Percentiles rank a stretch among this genome's conserved stretches.
These are phyloP conservation scores for Glycine soja DNA, from an alignment of 306 rosid species.

Conservation along the genomic window DNA sequence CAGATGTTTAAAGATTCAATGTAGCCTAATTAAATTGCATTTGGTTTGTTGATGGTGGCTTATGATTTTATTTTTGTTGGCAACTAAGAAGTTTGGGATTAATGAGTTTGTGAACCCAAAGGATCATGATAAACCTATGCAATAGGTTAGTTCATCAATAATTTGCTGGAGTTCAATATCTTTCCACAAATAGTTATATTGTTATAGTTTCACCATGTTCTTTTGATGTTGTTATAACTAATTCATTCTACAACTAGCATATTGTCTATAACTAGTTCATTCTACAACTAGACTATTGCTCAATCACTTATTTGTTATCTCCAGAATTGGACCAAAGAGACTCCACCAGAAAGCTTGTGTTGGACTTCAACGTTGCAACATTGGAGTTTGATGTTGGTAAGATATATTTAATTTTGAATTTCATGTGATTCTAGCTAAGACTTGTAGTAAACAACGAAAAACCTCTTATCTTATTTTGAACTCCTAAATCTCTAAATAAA, in stretches of 20 bases:
- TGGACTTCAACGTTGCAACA: constrained; percentile 80
- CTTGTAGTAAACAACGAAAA: not conserved
- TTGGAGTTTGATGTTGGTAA: constrained; percentile 96
- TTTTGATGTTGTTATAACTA: no score
- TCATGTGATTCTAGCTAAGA: not conserved
- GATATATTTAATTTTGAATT: constrained; percentile 46
- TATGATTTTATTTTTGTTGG: not conserved
- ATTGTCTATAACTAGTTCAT: no score
- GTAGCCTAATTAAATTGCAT: not conserved
- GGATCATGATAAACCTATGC: constrained; percentile 1
- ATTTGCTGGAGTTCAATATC: not conserved
- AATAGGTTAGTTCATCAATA: not conserved
- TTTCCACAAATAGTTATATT: no score
- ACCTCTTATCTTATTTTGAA: constrained; percentile 14
- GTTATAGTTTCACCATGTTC: no score
- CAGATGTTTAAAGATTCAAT: not conserved
- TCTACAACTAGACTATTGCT: no score
- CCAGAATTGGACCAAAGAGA: constrained; percentile 95
- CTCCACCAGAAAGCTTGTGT: constrained; percentile 84
- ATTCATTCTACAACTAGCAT: no score
- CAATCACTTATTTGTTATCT: constrained; percentile 23
- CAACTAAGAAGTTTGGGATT: constrained; percentile 24
- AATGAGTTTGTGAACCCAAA: constrained; percentile 21
- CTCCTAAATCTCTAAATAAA: constrained; percentile 28
- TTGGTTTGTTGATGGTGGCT: not conserved